phyloP scores from a whole-genome alignment of 371 early-diverging fungal genomes.

The Funneliformis caledonium region DNA sequence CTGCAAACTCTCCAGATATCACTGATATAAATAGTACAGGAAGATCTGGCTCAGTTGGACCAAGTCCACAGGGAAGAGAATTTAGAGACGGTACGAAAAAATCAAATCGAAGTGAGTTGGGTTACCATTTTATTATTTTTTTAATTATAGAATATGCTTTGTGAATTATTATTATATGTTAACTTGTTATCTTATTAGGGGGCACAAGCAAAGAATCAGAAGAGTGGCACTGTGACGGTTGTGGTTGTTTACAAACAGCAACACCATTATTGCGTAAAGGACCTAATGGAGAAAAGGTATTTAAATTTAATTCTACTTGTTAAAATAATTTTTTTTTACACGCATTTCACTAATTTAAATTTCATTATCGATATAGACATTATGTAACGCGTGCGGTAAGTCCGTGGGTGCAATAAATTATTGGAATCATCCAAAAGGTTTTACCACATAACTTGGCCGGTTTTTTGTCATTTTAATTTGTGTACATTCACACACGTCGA shows the following conservation, averaged over 20 bases:
- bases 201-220: constrained; percentile 18
- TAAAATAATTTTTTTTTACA: background rate
- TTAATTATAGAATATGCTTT: background rate
- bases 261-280: constrained; percentile 29
- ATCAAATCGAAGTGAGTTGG: constrained; percentile 17
- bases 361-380: background rate
- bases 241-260: constrained; percentile 17
- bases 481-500: constrained; percentile 15
- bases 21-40: constrained; percentile 7
- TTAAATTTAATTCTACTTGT: background rate
- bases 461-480: constrained; percentile 22
- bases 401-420: constrained; percentile 13
- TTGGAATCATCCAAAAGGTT: constrained; percentile 14
- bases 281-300: constrained; percentile 30
- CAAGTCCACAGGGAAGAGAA: background rate
- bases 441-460: constrained; percentile 28
- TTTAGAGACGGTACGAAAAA: constrained; percentile 13
- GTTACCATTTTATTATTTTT: background rate
- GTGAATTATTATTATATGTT: background rate
- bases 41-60: constrained; percentile 24
- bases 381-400: constrained; percentile 38
- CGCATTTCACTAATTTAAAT: background rate
- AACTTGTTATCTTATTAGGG: background rate
- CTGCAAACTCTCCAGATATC: background rate
- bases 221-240: constrained; percentile 29